A percentile compares a stretch with the other conserved stretches of the same genome.
phyloP scores from a whole-genome alignment of 2,329 filamentous ascomycete species.

The Pseudogymnoascus sp. region DNA sequence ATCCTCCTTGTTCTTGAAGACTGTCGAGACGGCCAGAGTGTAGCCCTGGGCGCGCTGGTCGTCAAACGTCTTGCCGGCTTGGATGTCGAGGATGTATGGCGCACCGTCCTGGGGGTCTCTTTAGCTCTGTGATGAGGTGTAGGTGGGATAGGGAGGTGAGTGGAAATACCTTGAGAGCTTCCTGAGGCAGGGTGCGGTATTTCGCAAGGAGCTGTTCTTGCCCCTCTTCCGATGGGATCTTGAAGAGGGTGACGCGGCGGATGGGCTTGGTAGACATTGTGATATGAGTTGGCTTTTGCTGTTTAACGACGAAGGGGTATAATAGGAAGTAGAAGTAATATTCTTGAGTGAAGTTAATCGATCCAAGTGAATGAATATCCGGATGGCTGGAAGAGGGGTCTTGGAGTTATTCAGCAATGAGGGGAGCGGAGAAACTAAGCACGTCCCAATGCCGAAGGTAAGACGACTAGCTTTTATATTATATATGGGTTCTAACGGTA shows the following conservation, averaged over 20 bases:
- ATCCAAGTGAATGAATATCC: not conserved
- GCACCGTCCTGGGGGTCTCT: slow-evolving; percentile 40
- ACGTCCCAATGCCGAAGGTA: not conserved
- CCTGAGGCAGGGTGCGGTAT: slow-evolving; percentile 27
- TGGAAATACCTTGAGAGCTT: slow-evolving; percentile 33
- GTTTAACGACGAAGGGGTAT: not conserved
- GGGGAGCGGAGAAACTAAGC: not conserved
- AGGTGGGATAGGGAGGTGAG: not conserved
- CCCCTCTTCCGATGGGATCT: slow-evolving; percentile 39
- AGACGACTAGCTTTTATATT: not conserved
- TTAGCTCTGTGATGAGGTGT: not conserved
- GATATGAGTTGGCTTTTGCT: slow-evolving; percentile 16
- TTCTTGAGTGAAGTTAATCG: not conserved
- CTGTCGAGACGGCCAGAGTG: slow-evolving; percentile 43
- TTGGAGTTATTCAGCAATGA: not conserved
- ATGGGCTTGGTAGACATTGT: slow-evolving; percentile 24
- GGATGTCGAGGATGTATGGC: slow-evolving; percentile 44
- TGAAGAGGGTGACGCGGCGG: slow-evolving; percentile 46
- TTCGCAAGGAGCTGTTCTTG: slow-evolving; percentile 35
- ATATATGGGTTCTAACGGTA: not conserved
- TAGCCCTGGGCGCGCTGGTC: slow-evolving; percentile 46
- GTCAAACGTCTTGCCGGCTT: slow-evolving; percentile 38
- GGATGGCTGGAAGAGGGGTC: not conserved
- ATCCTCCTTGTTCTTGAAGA: slow-evolving; percentile 46
- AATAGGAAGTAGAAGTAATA: not conserved